Conservation (phyloP, 371 early-diverging fungal genomes). For the Zychaea mexicana region DNA sequence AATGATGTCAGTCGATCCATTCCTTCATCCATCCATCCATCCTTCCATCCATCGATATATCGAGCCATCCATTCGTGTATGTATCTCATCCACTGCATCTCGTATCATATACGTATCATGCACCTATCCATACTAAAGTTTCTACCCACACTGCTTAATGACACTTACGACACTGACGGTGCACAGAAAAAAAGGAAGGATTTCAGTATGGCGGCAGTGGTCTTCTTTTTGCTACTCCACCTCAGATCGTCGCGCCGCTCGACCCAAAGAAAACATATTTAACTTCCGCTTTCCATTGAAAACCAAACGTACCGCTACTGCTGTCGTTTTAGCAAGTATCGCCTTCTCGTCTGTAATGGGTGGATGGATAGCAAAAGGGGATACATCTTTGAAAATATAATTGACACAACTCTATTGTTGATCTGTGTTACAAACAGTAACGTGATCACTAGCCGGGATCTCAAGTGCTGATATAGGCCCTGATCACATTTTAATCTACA, state of each 20-base stretch:
- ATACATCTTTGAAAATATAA: too few relatives aligned
- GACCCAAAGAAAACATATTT: not conserved
- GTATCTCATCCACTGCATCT: not conserved
- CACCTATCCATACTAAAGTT: not conserved
- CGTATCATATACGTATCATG: not conserved
- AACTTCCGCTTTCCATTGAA: too few relatives aligned
- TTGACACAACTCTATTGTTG: too few relatives aligned
- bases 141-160: too few relatives aligned
- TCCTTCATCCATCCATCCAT: constrained; percentile 6
- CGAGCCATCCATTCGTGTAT: constrained; percentile 1
- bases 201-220: not conserved
- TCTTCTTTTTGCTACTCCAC: constrained; percentile 2
- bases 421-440: too few relatives aligned
- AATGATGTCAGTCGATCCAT: not conserved
- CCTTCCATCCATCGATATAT: constrained; percentile 4
- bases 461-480: too few relatives aligned
- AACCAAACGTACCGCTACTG: too few relatives aligned
- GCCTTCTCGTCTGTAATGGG: too few relatives aligned
- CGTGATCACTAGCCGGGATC: too few relatives aligned
- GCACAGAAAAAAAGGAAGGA: constrained; percentile 7
- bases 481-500: too few relatives aligned
- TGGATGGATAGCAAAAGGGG: too few relatives aligned
- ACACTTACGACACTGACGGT: constrained; percentile 1
- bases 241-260: not conserved
- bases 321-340: too few relatives aligned